These are phyloP conservation scores for Hypholoma sublateritium DNA, from an alignment of 768 basidiomycete genomes.

Conservation along the genomic window DNA sequence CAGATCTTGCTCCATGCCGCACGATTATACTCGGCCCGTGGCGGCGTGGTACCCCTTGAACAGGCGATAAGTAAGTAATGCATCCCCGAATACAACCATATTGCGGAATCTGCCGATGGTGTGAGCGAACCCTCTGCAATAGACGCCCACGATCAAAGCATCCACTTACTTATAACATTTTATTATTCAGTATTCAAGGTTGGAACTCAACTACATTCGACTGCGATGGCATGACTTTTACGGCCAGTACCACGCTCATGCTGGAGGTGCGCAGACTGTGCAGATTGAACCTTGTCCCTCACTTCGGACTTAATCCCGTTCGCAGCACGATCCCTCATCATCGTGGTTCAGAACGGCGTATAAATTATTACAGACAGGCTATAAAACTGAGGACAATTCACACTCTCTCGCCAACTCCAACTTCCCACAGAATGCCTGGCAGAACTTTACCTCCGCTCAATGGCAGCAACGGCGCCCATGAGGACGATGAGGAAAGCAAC, in stretches of 20 bases:
- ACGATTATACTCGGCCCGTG: neutral
- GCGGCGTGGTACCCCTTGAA: too few species aligned
- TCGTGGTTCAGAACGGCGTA: constrained; percentile 9
- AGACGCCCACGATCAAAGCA: neutral
- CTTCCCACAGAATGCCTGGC: neutral
- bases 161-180: neutral
- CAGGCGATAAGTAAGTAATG: too few species aligned
- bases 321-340: constrained; percentile 15
- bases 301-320: constrained; percentile 10
- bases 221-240: neutral
- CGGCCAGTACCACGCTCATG: constrained; percentile 5
- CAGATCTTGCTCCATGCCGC: neutral
- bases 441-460: neutral
- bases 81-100: too few species aligned
- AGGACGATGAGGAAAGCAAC: constrained; percentile 1
- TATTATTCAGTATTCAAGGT: neutral
- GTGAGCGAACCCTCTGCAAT: neutral
- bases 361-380: constrained; percentile 2
- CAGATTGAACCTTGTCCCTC: neutral
- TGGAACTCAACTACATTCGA: neutral
- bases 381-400: neutral
- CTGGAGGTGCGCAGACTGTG: neutral
- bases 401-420: neutral
- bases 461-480: neutral
- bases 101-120: too few species aligned